phyloP scores from a whole-genome alignment of 1,284 basidiomycete genomes.

The Leccinum subatratum region DNA sequence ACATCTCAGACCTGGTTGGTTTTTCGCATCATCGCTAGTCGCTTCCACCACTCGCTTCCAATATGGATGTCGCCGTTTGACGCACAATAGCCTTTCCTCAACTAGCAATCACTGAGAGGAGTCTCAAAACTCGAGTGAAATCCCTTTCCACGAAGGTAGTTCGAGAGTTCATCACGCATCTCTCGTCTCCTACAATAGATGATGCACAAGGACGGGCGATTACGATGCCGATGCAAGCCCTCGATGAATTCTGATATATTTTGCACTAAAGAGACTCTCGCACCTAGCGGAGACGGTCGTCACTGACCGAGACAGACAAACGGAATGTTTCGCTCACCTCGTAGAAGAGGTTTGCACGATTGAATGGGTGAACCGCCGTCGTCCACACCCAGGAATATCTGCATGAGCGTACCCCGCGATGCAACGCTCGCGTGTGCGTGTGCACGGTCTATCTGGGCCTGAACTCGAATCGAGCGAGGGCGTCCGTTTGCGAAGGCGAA shows the following conservation, averaged over 20 bases:
- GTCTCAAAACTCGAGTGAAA: slow-evolving; percentile 28
- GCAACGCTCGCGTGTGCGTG: slow-evolving; percentile 65
- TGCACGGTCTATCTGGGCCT: slow-evolving; percentile 75
- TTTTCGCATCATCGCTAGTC: too few species aligned
- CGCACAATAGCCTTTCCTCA: too few species aligned
- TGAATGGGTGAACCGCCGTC: slow-evolving; percentile 73
- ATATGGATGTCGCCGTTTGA: too few species aligned
- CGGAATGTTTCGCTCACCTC: slow-evolving; percentile 43
- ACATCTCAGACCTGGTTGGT: neutral
- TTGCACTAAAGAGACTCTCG: slow-evolving; percentile 57
- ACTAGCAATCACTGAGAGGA: too few species aligned
- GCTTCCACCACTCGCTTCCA: too few species aligned
- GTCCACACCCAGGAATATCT: slow-evolving; percentile 84
- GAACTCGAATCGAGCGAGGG: slow-evolving; percentile 54
- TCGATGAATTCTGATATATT: slow-evolving; percentile 67
- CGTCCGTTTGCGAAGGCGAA: slow-evolving; percentile 14
- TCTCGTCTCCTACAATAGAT: slow-evolving; percentile 71
- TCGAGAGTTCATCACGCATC: slow-evolving; percentile 66
- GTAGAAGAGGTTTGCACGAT: slow-evolving; percentile 76
- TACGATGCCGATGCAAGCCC: slow-evolving; percentile 52
- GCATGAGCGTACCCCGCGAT: slow-evolving; percentile 66
- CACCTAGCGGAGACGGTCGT: slow-evolving; percentile 40
- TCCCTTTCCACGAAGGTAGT: slow-evolving; percentile 59
- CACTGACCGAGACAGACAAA: neutral
- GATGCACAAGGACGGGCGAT: slow-evolving; percentile 66